A percentile compares a stretch with the other conserved stretches of the same genome.
These are phyloP conservation scores for Babesia bovis DNA, from an alignment of 169 alveolate species.

Conservation along the genomic window DNA sequence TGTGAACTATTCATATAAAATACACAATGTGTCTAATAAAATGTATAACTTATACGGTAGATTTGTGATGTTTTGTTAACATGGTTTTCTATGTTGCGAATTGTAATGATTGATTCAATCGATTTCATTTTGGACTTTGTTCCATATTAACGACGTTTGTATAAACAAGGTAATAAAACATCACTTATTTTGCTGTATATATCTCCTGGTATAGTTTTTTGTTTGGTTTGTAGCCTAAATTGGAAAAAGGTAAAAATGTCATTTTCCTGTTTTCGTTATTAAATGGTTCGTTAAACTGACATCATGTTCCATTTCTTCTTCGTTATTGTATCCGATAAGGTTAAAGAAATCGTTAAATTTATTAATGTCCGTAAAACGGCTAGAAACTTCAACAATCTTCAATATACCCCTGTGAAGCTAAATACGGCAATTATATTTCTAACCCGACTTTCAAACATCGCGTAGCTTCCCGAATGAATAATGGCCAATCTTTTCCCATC, in stretches of 20 bases:
- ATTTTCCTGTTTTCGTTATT: conserved; percentile 1
- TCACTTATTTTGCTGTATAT: background rate
- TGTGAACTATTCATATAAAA: no score
- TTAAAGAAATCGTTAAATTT: conserved; percentile 18
- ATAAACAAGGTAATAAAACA: conserved; percentile 67
- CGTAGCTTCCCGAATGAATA: conserved; percentile 76
- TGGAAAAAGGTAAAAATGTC: conserved; percentile 38
- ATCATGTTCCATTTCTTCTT: background rate
- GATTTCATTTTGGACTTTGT: no score
- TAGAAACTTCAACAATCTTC: conserved; percentile 50
- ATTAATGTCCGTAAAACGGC: conserved; percentile 24
- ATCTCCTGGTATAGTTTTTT: background rate
- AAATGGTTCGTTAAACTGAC: background rate
- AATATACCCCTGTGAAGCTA: conserved; percentile 33
- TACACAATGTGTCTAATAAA: no score
- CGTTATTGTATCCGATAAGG: conserved; percentile 35
- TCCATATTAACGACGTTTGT: conserved; percentile 52
- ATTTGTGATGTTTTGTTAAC: no score
- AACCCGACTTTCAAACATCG: conserved; percentile 71
- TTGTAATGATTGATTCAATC: no score
- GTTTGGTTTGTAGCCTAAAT: conserved; percentile 8
- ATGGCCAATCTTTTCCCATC: conserved; percentile 87
- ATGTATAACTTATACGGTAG: no score
- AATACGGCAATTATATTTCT: background rate
- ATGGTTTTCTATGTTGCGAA: no score